Conservation (phyloP, 2,329 filamentous ascomycete genomes). For the Stromatinia cepivora region DNA sequence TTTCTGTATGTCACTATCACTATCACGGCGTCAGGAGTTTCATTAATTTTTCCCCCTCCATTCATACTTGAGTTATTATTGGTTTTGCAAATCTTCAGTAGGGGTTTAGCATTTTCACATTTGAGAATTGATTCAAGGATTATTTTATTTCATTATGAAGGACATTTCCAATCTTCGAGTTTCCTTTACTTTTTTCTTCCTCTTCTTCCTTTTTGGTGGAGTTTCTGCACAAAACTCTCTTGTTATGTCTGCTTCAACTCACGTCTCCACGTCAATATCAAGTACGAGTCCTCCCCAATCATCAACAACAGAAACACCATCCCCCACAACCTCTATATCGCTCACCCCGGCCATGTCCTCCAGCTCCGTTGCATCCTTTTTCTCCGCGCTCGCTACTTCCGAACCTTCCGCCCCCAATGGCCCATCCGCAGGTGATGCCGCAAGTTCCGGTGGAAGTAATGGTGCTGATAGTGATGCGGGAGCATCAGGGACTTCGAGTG, state of each 20-base stretch:
- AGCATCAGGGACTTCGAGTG: constrained; percentile 62
- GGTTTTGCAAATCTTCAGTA: not conserved
- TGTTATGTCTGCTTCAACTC: not conserved
- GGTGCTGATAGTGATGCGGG: constrained; percentile 58
- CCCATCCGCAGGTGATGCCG: constrained; percentile 39
- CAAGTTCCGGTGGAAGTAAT: constrained; percentile 42
- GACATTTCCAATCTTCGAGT: too few relatives aligned
- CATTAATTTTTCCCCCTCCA: not conserved
- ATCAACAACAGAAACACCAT: constrained; percentile 24
- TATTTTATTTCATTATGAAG: constrained; percentile 10
- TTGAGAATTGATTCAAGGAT: not conserved
- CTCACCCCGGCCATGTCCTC: constrained; percentile 40
- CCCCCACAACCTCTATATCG: constrained; percentile 31
- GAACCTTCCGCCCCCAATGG: constrained; percentile 37
- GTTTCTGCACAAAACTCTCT: constrained; percentile 32
- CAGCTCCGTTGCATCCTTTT: constrained; percentile 38
- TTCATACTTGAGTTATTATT: not conserved
- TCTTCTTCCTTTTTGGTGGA: constrained; percentile 29
- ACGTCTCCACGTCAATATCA: not conserved
- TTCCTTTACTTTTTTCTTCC: constrained; percentile 26
- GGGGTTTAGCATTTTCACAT: not conserved
- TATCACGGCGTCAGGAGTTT: constrained; percentile 18
- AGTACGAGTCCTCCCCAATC: not conserved
- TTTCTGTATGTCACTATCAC: constrained; percentile 16
- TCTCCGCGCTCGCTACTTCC: constrained; percentile 37